Base-by-base conservation (phyloP, 2,329 filamentous ascomycete species). In the Aspergillus sp. region DNA sequence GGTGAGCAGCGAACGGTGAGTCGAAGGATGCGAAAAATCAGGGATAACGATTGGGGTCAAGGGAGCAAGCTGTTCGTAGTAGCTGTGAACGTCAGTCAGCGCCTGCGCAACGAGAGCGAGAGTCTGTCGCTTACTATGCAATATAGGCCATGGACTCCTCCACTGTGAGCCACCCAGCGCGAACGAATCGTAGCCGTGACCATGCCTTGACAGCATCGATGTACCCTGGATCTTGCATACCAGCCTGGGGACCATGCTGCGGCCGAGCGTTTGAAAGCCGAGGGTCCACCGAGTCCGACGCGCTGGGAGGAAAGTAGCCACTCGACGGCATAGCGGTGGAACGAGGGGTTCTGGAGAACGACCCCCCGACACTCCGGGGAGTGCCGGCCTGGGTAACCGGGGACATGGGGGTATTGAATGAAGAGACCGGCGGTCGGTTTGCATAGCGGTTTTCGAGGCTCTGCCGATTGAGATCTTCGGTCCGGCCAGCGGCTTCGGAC, bases 161-260 rank as follows among this genome's bases (percentile, higher is more conserved):
- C 1, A 89, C 83, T 0, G 86, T 93, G 57, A 98, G 91, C 89
- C 89, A 96, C 7, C 91, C 91, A 6, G 86, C 86, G 33, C 86
- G 79, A n/a, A 96, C 89, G 54, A 96, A 96, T 26, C 88, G 80
- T 56, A 95, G 88, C 42, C 86, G 72, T 2, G 80, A 78, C 91
- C 91, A 98, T n/a, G 86, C 82, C 49, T 77, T 79, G 38, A 94
- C 64, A 1, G 88, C 88, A 36, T 82, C 75, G 26, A 72, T 64
- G 45, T 55, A 60, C 17, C 60, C 56, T 3, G 57, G 45, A 36
- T 66, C 59, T 28, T 54, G 51, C 3, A 44, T 34, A 24, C 52
- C 48, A n/a, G 49, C 42, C 7, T 49, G 36, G 22, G 48, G 43
- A 17, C 45, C 52, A n/a, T 42, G 37, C 15, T 48, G 53, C 11